Conservation (phyloP, 192 early-diverging fungal species). For the Entomortierella chlamydospora region DNA sequence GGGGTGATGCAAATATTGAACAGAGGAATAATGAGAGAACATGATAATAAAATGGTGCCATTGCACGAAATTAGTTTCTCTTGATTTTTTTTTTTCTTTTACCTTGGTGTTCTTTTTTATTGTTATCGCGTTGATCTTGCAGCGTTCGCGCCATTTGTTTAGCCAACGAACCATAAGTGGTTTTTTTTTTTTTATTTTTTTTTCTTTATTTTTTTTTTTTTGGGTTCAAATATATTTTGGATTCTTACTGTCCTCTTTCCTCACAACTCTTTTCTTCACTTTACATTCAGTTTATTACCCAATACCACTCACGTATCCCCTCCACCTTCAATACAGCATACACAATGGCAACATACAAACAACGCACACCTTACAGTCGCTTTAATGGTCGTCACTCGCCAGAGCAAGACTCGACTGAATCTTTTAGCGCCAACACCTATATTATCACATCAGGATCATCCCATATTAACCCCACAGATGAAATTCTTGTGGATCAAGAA, state of each 20-base stretch:
- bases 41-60: no score
- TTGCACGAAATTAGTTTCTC: neutral
- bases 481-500: constrained; percentile 12
- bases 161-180: no score
- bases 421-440: neutral
- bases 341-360: constrained; percentile 39
- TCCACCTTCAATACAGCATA: neutral
- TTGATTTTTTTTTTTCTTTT: neutral
- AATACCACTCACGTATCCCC: neutral
- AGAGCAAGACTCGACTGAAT: neutral
- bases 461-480: constrained; percentile 1
- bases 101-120: neutral
- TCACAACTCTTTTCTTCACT: constrained; percentile 2
- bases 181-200: no score
- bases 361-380: constrained; percentile 12
- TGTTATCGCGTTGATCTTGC: constrained; percentile 1
- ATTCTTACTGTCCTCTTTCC: no score
- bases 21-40: no score
- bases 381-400: neutral
- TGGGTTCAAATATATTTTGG: no score
- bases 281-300: neutral
- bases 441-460: neutral
- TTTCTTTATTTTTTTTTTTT: no score
- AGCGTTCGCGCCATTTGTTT: no score
- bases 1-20: no score